Base-by-base conservation (phyloP, 2,329 filamentous ascomycete species). In the Hypocrella siamensis region DNA sequence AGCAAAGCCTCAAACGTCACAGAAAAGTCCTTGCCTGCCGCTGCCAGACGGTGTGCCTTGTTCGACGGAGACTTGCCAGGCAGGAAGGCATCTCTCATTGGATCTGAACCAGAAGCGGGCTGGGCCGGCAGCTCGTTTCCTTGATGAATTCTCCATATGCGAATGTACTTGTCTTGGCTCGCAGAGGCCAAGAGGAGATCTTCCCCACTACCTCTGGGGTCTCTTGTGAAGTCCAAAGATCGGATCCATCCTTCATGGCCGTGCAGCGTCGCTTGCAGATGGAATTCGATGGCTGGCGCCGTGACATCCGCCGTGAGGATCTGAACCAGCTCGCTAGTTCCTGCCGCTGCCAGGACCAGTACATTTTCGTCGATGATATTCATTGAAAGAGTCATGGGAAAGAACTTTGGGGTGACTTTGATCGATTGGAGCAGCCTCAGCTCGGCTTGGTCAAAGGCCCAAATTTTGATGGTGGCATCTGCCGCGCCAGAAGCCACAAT, bases 191-290 rank as follows among this genome's bases (percentile, higher is more conserved):
- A 67, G 16, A 96, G 57, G 4, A 93, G 51, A 49, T 94, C 86
- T 70, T 70, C 1, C 59, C 53, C 1, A 55, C 41, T 16, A 58
- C 56, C 3, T 58, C 48, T 11, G 55, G 66, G 47, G 90, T 81
- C 37, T 60, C n/a, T 61, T 2, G 72, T 70, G 42, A 98, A 90
- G 39, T 77, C 77, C 10, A 98, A 63, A 11, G 84, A 88, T 30
- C 88, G 69, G 29, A 98, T 75, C 90, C 90, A 98, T 35, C 82
- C 88, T 55, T 98, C 90, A 46, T 98, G 90, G 4, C 90, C 90
- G 1, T 74, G 68, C 15, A 98, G 66, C 0, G 76, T 86, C 10
- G 85, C 80, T 38, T 80, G 76, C 6, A 80, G 65, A 18, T 66
- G 62, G 44, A 93, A 93, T 1, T 67, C 55, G 3, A 52, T 41